Conservation (phyloP, 352 stramenopile genomes). For the Phytophthora europaea region DNA sequence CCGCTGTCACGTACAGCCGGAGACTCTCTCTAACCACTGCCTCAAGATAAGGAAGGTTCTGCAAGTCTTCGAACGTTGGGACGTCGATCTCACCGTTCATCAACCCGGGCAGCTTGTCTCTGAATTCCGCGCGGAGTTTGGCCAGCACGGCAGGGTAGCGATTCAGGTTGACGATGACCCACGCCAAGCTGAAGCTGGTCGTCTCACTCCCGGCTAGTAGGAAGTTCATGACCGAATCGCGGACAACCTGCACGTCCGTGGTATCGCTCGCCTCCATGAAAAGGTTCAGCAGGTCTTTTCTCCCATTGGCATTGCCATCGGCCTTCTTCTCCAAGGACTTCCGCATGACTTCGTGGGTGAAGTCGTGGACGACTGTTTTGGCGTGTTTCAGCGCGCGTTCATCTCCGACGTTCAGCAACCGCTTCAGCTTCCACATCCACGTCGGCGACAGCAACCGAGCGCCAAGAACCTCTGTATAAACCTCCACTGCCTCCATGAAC, state of each 20-base stretch:
- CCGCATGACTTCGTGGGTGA: conserved; percentile 7
- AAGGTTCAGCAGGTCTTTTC: conserved; percentile 19
- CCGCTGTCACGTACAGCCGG: conserved; percentile 53
- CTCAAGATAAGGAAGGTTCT: conserved; percentile 62
- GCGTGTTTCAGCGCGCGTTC: conserved; percentile 42
- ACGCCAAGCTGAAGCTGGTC: conserved; percentile 42
- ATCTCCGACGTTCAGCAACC: conserved; percentile 39
- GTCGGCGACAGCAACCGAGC: conserved; percentile 52
- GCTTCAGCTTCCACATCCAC: conserved; percentile 57
- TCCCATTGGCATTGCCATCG: neutral
- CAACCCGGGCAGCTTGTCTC: conserved; percentile 26
- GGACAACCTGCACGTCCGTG: conserved; percentile 1
- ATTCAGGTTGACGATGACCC: conserved; percentile 60
- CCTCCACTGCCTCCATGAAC: conserved; percentile 16
- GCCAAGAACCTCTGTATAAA: neutral
- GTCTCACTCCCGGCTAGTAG: neutral
- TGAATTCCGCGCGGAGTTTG: conserved; percentile 44
- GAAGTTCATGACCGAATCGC: conserved; percentile 2
- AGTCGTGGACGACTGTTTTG: conserved; percentile 33
- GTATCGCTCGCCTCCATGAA: conserved; percentile 13
- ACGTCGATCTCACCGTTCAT: conserved; percentile 28
- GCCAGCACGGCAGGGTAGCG: conserved; percentile 43
- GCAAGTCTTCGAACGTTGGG: conserved; percentile 49
- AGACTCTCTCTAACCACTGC: conserved; percentile 64
- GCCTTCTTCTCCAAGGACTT: conserved; percentile 18